Conservation (phyloP, 108 stramenopile genomes). For the Asterionellopsis glacialis region DNA sequence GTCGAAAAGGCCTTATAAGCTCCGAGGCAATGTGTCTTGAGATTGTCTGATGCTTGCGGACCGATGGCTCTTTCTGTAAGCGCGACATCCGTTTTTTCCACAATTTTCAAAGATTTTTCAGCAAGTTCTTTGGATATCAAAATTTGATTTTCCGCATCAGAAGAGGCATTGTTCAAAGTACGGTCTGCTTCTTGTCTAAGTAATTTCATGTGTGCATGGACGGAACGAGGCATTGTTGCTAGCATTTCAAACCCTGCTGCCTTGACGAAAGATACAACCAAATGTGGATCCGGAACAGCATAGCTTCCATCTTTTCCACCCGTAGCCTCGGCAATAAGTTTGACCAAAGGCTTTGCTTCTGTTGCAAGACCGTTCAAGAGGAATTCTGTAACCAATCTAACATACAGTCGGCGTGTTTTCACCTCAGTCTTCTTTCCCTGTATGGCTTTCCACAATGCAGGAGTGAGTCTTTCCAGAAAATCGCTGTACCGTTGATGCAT, state of each 20-base stretch:
- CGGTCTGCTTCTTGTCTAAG: conserved; percentile 15
- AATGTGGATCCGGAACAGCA: conserved; percentile 70
- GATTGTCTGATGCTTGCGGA: conserved; percentile 19
- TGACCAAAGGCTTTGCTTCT: conserved; percentile 63
- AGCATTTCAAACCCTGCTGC: conserved; percentile 70
- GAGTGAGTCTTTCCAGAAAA: conserved; percentile 44
- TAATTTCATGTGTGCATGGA: conserved; percentile 18
- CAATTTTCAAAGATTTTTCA: conserved; percentile 7
- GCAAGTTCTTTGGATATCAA: conserved; percentile 13
- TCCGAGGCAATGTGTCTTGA: conserved; percentile 58
- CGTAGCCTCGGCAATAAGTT: conserved; percentile 56
- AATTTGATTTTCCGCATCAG: conserved; percentile 3
- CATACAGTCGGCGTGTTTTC: conserved; percentile 54
- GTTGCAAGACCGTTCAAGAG: conserved; percentile 51
- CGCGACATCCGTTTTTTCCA: conserved; percentile 9
- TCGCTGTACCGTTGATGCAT: conserved; percentile 70
- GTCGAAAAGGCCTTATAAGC: conserved; percentile 61
- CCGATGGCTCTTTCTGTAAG: conserved; percentile 31
- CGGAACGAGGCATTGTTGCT: conserved; percentile 39
- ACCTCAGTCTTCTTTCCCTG: conserved; percentile 27
- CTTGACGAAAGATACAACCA: conserved; percentile 77
- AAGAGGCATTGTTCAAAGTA: background rate
- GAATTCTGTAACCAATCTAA: conserved; percentile 71
- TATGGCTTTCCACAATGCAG: conserved; percentile 41
- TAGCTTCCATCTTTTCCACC: conserved; percentile 66